phyloP scores from a whole-genome alignment of 2,329 filamentous ascomycete genomes.

The Dichotomopilus funicola region DNA sequence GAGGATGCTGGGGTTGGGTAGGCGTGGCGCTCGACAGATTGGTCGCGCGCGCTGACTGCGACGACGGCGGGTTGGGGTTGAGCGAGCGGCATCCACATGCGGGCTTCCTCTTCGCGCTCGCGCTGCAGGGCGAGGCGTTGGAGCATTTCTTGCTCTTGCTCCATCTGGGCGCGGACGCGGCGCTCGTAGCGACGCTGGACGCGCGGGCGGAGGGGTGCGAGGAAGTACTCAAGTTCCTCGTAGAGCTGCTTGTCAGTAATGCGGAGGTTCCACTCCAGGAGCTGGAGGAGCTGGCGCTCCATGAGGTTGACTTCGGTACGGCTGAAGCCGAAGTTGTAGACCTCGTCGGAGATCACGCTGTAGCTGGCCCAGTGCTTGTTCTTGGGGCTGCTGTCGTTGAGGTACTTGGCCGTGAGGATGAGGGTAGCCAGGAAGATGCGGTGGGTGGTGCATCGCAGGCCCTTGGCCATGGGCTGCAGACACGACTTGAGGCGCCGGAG shows the following conservation, averaged over 20 bases:
- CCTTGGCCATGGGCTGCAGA: constrained; percentile 90
- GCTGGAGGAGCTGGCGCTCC: constrained; percentile 96
- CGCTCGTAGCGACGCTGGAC: constrained; percentile 37
- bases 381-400: constrained; percentile 98
- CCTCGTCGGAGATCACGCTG: constrained; percentile 64
- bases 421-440: constrained; percentile 90
- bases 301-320: constrained; percentile 96
- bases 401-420: constrained; percentile 87
- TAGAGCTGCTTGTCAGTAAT: constrained; percentile 83
- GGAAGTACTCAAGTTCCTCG: constrained; percentile 78
- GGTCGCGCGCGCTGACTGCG: neutral
- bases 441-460: constrained; percentile 92
- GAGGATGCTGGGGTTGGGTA: constrained; percentile 44
- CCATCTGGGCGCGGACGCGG: constrained; percentile 41
- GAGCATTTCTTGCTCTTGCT: constrained; percentile 30
- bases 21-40: constrained; percentile 27
- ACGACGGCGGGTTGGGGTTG: constrained; percentile 19
- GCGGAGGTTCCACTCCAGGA: constrained; percentile 89
- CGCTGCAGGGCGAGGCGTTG: constrained; percentile 33
- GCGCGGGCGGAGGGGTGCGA: constrained; percentile 70
- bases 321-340: constrained; percentile 76
- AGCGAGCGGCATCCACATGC: constrained; percentile 23
- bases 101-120: constrained; percentile 31
- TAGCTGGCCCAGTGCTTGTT: constrained; percentile 99
- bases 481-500: constrained; percentile 75